Base-by-base conservation (phyloP, 352 stramenopile genomes). In the Thraustotheca clavata region DNA sequence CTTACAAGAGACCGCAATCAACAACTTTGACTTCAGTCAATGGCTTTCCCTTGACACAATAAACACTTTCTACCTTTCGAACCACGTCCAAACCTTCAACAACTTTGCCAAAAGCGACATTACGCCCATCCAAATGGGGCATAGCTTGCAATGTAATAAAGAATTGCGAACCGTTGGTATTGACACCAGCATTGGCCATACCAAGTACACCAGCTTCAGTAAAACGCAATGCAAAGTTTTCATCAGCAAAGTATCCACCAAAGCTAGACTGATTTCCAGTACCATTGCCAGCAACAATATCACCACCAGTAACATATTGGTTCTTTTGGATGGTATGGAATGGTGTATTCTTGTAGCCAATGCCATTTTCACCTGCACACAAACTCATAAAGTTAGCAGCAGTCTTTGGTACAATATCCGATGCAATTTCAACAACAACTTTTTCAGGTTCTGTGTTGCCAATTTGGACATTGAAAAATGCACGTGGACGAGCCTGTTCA, bases 141-240 rank as follows among this genome's bases (percentile, higher is more conserved):
- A 89, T 70, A 61, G 83, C 76, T 70, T 82, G 72, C 40, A 92
- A 74, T 62, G 83, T 98, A 68, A 99, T 99, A 76, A 99, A 99
- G 76, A 99, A 99, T 80, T 99, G 98, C 69, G 86, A 98, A 4
- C 96, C 97, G 77, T 99, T 99, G 46, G 98, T 99, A 78, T 98
- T 94, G 50, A 86, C 76, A 32, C 97, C 96, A 33, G 86, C 84
- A 75, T 99, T 99, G 34, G 97, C 97, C 97, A 99, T 99, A 67
- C 84, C 84, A 50, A 94, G 65, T 36, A 94, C 84, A 47, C 84
- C 84, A 60, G 86, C 72, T 66, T 94, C 82, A 36, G 82, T 82
- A 63, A 91, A 94, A 72, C 89, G 84, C 49, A 94, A 75, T 52
- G 80, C 82, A 62, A 87, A 94, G 70, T 94, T 94, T 73, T 94